Conservation (phyloP, 495 filamentous ascomycete genomes). For the Parmelia sp. region DNA sequence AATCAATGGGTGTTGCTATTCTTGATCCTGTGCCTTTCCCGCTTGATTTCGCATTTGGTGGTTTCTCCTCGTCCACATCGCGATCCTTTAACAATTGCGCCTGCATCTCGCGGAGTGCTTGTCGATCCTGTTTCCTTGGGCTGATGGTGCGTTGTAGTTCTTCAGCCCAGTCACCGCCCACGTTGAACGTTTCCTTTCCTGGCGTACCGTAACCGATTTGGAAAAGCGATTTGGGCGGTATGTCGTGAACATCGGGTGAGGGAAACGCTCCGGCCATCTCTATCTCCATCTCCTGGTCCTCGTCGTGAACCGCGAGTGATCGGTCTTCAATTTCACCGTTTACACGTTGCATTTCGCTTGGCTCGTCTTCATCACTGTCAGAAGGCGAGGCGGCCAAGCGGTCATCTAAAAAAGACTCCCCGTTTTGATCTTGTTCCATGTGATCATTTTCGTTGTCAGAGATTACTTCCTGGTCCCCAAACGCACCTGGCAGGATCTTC, state of each 20-base stretch:
- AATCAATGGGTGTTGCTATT: constrained; percentile 74
- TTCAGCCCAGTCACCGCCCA: constrained; percentile 73
- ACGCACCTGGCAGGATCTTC: constrained; percentile 69
- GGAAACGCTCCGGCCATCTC: constrained; percentile 73
- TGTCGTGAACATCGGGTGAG: constrained; percentile 57
- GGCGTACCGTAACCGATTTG: constrained; percentile 52
- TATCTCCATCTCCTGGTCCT: constrained; percentile 65
- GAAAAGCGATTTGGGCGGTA: constrained; percentile 40
- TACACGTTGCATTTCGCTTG: constrained; percentile 51
- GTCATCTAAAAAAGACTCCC: constrained; percentile 84
- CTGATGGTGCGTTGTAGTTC: constrained; percentile 88
- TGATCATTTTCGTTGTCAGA: constrained; percentile 37
- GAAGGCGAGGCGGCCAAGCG: constrained; percentile 75
- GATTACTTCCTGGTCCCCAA: constrained; percentile 49
- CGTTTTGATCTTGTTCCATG: constrained; percentile 36
- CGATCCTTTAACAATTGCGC: constrained; percentile 45
- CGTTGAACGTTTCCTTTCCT: constrained; percentile 50
- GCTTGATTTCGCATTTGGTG: constrained; percentile 30
- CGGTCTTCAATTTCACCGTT: constrained; percentile 60
- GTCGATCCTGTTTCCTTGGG: constrained; percentile 78
- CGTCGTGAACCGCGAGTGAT: constrained; percentile 50
- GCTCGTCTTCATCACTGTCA: constrained; percentile 58
- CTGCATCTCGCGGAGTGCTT: constrained; percentile 54
- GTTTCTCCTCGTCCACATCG: constrained; percentile 33
- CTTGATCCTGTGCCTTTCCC: constrained; percentile 43